Percentiles rank a stretch among this genome's conserved stretches.
These are phyloP conservation scores for Tylopilus felleus DNA, from an alignment of 768 basidiomycete genomes.

Conservation along the genomic window DNA sequence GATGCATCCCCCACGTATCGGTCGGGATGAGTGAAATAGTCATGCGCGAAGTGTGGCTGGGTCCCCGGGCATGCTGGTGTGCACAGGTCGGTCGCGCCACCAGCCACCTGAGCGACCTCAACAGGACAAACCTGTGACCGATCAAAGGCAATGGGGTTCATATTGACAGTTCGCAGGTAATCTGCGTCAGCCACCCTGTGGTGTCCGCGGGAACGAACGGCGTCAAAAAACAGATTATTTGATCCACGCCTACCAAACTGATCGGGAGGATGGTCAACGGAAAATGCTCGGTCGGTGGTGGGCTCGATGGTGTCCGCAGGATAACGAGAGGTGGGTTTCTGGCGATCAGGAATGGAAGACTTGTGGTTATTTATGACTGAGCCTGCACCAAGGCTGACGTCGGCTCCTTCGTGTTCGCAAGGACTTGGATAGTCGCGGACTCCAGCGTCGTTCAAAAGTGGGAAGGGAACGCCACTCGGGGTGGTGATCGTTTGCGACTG, in stretches of 20 bases:
- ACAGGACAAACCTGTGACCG: constrained; percentile 22
- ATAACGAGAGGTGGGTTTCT: constrained; percentile 15
- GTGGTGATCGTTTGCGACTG: constrained; percentile 27
- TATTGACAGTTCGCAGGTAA: constrained; percentile 17
- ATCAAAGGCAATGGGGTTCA: constrained; percentile 21
- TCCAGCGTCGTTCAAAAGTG: constrained; percentile 24
- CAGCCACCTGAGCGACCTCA: constrained; percentile 17
- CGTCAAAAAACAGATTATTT: constrained; percentile 40
- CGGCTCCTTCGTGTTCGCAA: constrained; percentile 22
- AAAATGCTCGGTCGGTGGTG: constrained; percentile 9
- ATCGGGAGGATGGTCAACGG: constrained; percentile 18
- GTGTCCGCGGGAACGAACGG: constrained; percentile 26
- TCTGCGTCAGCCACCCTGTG: constrained; percentile 26
- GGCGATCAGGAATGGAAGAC: constrained; percentile 18
- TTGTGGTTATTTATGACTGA: constrained; percentile 9
- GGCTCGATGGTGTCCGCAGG: constrained; percentile 16
- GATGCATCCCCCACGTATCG: constrained; percentile 18
- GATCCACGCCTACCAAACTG: constrained; percentile 33
- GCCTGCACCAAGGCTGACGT: constrained; percentile 7
- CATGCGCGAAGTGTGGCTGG: constrained; percentile 25
- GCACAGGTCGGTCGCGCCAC: constrained; percentile 28
- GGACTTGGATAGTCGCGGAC: constrained; percentile 16
- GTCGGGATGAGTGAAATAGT: constrained; percentile 29
- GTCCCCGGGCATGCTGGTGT: constrained; percentile 14
- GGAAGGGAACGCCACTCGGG: constrained; percentile 23